Base-by-base conservation (phyloP, 257 asterid genomes). In the Ophiorrhiza pumila region DNA sequence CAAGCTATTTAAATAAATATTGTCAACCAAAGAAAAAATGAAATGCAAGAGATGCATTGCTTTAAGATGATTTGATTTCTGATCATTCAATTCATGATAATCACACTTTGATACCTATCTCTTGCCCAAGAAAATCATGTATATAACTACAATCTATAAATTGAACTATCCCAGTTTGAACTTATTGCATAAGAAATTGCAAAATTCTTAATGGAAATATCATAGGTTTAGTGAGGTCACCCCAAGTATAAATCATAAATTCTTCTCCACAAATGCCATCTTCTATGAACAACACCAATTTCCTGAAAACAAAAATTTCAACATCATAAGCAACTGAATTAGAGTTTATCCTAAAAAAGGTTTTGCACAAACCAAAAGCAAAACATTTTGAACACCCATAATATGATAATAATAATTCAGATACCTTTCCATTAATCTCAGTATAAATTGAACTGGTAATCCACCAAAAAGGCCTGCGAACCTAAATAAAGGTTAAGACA, bases 191-290 rank as follows among this genome's bases (percentile, higher is more conserved):
- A 69, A 52, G 45, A 9, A 55, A 62, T 64, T 15, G 59, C 34
- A 39, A 1, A 41, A 6, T 61, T 62, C 47, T 9, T 53, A 7
- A 76, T 49, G 23, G 23, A 55, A 53, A 56, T 22, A 42, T 42
- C 41, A 57, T 20, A 62, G 45, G 47, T 25, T 50, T 15, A 25
- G 61, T 62, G 71, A 81, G 68, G 82, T 81, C 82, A 91, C 98
- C 99, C 97, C 87, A 94, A 81, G 81, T 94, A 94, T 76, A 94
- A 80, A 84, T 94, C 97, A 82, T 94, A 89, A 73, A 86, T 85
- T 86, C 99, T 89, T 84, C 84, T 90, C 99, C 99, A 94, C 60
- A 94, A 93, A 90, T 94, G 99, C 97, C 99, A 94, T 85, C 99
- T 88, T 83, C 92, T 83, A 81, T 94, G 99, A 78, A 94, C 99